Evolutionary conservation across 2,329 filamentous ascomycete species (phyloP), one percentile per base, ranked within the genome.

Genomic region (Fusarium sp.): DNA sequence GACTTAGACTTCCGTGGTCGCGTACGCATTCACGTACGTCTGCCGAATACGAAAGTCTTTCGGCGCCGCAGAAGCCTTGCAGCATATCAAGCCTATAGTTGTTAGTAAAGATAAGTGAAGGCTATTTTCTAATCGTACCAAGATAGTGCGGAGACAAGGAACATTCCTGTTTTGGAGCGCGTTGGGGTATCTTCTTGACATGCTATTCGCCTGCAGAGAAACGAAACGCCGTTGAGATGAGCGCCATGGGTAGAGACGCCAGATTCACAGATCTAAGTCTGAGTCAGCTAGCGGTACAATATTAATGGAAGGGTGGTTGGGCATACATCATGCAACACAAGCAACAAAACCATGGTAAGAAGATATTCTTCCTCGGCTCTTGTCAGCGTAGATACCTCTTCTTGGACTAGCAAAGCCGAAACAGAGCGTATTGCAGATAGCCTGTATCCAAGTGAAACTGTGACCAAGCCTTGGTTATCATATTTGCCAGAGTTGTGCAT

Each of bases 61-160:
- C 75, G 1, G 75, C 71, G 5, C 75, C 75, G n/a, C 73, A 76
- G 51, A 77, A 74, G 0, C 75, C 75, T 28, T 74, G 68, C 7
- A 77, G 38, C 52, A 77, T 68, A 8, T 77, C 75, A 11, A 77
- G 13, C 75, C 75, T 77, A 11, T 4, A 3, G 8, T 1, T 5
- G 23, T 68, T 3, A 65, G 54, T 34, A 9, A 7, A 3, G 10
- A 23, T 10, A 1, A 8, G 1, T 2, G 2, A 20, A 15, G 3
- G 15, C 1, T 12, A 4, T 6, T 13, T 6, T 15, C 4, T 1
- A 3, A 5, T 13, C 53, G 51, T 63, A 74, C 74, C 74, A 76
- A 8, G 74, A 57, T 4, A 76, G 28, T 0, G 74, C 65, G 0
- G 74, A 73, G 11, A 76, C 20, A 6, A 76, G 68, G 16, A 76